Evolutionary conservation across 2,329 filamentous ascomycete species (phyloP).

Genomic region (Claviceps paspali): DNA sequence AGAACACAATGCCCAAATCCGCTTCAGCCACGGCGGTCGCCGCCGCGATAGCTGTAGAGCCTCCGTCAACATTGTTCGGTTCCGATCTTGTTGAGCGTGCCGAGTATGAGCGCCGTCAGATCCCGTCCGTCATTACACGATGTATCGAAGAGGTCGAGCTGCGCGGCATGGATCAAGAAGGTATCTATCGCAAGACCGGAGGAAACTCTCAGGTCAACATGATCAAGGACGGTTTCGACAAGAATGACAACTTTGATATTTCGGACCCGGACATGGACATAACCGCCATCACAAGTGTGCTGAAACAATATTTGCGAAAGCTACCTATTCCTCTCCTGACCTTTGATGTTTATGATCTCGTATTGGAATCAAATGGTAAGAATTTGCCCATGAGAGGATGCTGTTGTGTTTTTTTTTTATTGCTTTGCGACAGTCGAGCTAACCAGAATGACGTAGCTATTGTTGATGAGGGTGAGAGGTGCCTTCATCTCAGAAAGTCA

Average conservation of each 20-base stretch:
- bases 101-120: conserved; percentile 75
- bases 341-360: conserved; percentile 77
- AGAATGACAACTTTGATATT: conserved; percentile 73
- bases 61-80: conserved; percentile 58
- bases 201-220: conserved; percentile 80
- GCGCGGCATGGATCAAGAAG: conserved; percentile 92
- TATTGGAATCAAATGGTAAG: conserved; percentile 68
- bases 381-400: no score
- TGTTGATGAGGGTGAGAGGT: conserved; percentile 49
- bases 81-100: conserved; percentile 76
- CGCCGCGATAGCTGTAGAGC: conserved; percentile 31
- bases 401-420: no score
- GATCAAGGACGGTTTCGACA: conserved; percentile 85
- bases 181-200: conserved; percentile 95
- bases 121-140: conserved; percentile 78
- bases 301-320: conserved; percentile 97
- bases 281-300: conserved; percentile 81
- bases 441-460: conserved; percentile 32
- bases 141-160: conserved; percentile 96
- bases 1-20: conserved; percentile 36
- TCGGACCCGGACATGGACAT: conserved; percentile 90
- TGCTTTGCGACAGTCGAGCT: neutral
- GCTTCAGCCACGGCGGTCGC: conserved; percentile 26
- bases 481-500: conserved; percentile 54
- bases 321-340: conserved; percentile 80